These are phyloP conservation scores for Trichoderma sp. DNA, from an alignment of 2,329 filamentous ascomycete species.

Conservation along the genomic window DNA sequence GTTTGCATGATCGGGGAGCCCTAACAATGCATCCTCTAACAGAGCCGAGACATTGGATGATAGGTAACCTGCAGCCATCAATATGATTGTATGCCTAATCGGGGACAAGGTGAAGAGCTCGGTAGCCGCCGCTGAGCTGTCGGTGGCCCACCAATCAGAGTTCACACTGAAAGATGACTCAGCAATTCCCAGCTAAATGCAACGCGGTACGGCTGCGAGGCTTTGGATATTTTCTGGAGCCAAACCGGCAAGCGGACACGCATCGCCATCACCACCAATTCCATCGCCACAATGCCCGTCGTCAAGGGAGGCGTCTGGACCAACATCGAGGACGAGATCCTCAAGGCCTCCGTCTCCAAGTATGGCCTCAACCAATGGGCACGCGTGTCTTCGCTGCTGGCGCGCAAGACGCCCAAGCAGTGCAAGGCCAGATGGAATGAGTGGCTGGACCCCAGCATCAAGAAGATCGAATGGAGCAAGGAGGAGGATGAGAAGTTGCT, in stretches of 20 bases:
- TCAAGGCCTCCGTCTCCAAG: conserved; percentile 93
- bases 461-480: conserved; percentile 98
- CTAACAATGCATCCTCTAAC: conserved; percentile 1
- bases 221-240: conserved; percentile 33
- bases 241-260: background rate
- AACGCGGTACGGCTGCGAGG: conserved; percentile 23
- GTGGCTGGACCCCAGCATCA: conserved; percentile 97
- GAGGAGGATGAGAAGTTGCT: conserved; percentile 98
- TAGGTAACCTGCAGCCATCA: background rate
- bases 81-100: background rate
- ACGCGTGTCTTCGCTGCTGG: conserved; percentile 93
- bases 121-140: background rate
- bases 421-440: conserved; percentile 99
- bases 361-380: conserved; percentile 98
- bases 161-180: conserved; percentile 6
- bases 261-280: conserved; percentile 13
- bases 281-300: conserved; percentile 59
- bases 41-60: background rate
- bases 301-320: conserved; percentile 76
- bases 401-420: conserved; percentile 97
- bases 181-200: conserved; percentile 5
- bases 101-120: background rate
- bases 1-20: background rate
- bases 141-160: conserved; percentile 11
- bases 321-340: conserved; percentile 88